These are phyloP conservation scores for Flaveria trinervia DNA, from an alignment of 129 eudicot species.

Conservation along the genomic window DNA sequence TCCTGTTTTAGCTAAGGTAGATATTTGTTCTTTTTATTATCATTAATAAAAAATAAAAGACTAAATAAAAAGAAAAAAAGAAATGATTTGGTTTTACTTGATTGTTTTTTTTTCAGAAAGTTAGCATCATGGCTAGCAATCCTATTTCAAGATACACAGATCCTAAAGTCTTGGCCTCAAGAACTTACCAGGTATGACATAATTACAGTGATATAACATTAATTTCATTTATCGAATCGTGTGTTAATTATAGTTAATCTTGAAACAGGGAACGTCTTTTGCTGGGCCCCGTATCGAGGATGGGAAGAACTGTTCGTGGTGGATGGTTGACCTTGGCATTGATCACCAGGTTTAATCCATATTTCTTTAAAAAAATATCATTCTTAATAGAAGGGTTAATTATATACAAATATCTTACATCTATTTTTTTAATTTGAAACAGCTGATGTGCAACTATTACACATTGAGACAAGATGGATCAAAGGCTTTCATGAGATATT, in stretches of 20 bases:
- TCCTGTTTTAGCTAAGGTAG: constrained; percentile 86
- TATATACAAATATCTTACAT: not conserved
- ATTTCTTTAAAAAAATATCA: not conserved
- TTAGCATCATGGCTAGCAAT: constrained; percentile 73
- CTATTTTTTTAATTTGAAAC: constrained; percentile 33
- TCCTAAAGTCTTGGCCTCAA: constrained; percentile 89
- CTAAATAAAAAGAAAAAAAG: not conserved
- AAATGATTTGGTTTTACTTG: not conserved
- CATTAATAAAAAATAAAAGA: not conserved
- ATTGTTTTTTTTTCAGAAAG: constrained; percentile 46
- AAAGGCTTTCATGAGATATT: constrained; percentile 70
- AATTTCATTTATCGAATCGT: not conserved
- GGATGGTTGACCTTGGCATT: constrained; percentile 91
- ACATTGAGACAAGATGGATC: constrained; percentile 97
- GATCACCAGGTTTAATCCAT: constrained; percentile 75
- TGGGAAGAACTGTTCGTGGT: constrained; percentile 79
- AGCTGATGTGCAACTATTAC: constrained; percentile 98
- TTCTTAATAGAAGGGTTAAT: not conserved
- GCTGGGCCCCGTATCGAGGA: constrained; percentile 89
- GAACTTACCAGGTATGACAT: constrained; percentile 83
- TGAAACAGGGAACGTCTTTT: constrained; percentile 78
- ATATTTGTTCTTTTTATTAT: not conserved
- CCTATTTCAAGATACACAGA: constrained; percentile 88
- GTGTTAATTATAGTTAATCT: constrained; percentile 14
- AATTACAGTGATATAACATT: not conserved